Base-by-base conservation (phyloP, 1,284 basidiomycete species). In the Schizopora paradoxa region DNA sequence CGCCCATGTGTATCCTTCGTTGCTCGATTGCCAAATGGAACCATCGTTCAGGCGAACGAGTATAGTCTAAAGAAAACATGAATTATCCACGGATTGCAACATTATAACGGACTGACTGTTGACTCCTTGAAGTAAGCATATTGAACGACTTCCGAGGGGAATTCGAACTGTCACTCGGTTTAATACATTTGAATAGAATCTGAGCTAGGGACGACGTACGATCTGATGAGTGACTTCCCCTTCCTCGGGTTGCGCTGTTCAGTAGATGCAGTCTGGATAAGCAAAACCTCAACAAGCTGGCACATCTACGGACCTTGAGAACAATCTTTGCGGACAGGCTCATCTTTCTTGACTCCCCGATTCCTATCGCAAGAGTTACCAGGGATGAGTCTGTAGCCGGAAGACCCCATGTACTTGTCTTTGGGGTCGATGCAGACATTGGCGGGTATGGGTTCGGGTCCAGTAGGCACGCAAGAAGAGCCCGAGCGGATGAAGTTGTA, bases 1-100 rank as follows among this genome's bases (percentile, higher is more conserved):
- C 42, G 74, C 74, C 94, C 94, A 99, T 0, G 82, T 84, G 63
- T 90, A 93, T 0, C 95, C 95, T 63, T 99, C 94, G 62, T 94
- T 97, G 58, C 77, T 78, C 0, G 92, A 96, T 68, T 96, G 91
- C 88, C 90, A 98, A 45, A 97, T 74, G 0, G 77, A 75, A 49
- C 82, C 70, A 58, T 97, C 90, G 1, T 64, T 62, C 2, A 96
- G 73, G 22, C 91, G 86, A 25, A 91, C 81, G 18, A 99, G 77
- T 43, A 98, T 79, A 1, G 91, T 93, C 74, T 90, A 61, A 4
- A 61, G 68, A 32, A 56, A 51, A 10, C 18, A 25, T 10, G 44
- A 27, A 45, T 11, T 4, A 27, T 22, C 45, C 27, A 21, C 6
- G 31, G 26, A 49, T 14, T 22, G 26, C 6, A 10, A 33, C 11